Conservation (phyloP, 306 rosid genomes). For the Quercus parvula region DNA sequence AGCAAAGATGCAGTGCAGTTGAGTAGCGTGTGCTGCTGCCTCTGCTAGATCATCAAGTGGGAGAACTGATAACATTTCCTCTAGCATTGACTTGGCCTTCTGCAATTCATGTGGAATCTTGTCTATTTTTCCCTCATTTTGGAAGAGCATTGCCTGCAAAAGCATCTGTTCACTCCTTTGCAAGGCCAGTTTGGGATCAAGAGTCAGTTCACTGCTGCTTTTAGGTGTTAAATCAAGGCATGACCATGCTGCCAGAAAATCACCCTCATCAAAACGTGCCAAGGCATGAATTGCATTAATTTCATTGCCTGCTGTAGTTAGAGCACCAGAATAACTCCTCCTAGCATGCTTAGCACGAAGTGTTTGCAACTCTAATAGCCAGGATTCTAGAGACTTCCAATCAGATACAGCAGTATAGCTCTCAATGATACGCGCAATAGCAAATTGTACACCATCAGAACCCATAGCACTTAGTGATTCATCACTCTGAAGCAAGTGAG, state of each 20-base stretch:
- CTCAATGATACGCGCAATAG: constrained; percentile 84
- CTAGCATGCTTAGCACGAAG: constrained; percentile 95
- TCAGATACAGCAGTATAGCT: constrained; percentile 83
- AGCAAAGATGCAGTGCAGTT: constrained; percentile 74
- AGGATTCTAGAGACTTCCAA: constrained; percentile 91
- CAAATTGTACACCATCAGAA: constrained; percentile 93
- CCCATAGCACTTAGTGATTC: constrained; percentile 74
- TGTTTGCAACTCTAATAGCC: constrained; percentile 82
- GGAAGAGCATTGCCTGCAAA: constrained; percentile 82
- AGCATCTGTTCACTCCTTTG: constrained; percentile 99
- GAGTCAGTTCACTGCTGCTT: constrained; percentile 91
- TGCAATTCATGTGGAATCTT: constrained; percentile 60
- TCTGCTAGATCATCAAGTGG: constrained; percentile 91
- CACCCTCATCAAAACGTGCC: constrained; percentile 89
- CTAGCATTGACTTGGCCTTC: constrained; percentile 88
- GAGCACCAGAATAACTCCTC: constrained; percentile 84
- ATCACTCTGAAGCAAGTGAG: constrained; percentile 74
- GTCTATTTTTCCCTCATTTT: constrained; percentile 63
- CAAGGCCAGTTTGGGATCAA: constrained; percentile 89
- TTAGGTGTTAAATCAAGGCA: constrained; percentile 94
- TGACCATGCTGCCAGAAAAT: constrained; percentile 82
- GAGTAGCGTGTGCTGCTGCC: constrained; percentile 74
- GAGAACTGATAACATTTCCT: constrained; percentile 68
- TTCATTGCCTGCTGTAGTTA: constrained; percentile 91
- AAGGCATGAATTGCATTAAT: constrained; percentile 91